A percentile compares a stretch with the other conserved stretches of the same genome.
phyloP scores from a whole-genome alignment of 2,329 filamentous ascomycete genomes.

The Cladosporium phlei region DNA sequence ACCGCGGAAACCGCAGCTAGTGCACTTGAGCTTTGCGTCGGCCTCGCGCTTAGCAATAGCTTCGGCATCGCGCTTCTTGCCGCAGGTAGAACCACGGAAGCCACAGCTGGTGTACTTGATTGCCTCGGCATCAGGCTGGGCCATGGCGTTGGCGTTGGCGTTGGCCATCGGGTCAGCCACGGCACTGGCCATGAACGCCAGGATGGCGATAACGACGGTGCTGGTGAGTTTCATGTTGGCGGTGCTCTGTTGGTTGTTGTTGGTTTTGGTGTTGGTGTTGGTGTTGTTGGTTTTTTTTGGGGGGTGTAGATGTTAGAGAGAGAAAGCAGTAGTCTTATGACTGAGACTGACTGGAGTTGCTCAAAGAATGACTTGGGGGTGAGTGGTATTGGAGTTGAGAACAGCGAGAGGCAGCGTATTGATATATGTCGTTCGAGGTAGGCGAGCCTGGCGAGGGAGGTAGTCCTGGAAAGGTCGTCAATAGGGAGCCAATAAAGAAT shows the following conservation, averaged over 20 bases:
- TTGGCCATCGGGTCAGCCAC: background rate
- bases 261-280: no score
- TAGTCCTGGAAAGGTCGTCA: constrained; percentile 15
- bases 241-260: no score
- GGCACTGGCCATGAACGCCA: constrained; percentile 16
- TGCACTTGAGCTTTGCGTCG: constrained; percentile 27
- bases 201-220: constrained; percentile 18
- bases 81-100: constrained; percentile 41
- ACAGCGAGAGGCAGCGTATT: constrained; percentile 8
- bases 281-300: constrained; percentile 8
- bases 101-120: constrained; percentile 29
- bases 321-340: constrained; percentile 8
- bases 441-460: constrained; percentile 2
- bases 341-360: background rate
- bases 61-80: constrained; percentile 37
- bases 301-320: background rate
- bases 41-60: constrained; percentile 25
- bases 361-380: constrained; percentile 18
- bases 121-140: constrained; percentile 20
- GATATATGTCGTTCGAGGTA: constrained; percentile 9
- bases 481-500: constrained; percentile 13
- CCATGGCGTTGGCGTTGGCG: constrained; percentile 7
- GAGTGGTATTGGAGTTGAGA: constrained; percentile 11
- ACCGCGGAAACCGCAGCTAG: constrained; percentile 20
- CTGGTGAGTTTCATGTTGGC: constrained; percentile 25